phyloP scores from a whole-genome alignment of 2,329 filamentous ascomycete species.

The Epichloe festucae region DNA sequence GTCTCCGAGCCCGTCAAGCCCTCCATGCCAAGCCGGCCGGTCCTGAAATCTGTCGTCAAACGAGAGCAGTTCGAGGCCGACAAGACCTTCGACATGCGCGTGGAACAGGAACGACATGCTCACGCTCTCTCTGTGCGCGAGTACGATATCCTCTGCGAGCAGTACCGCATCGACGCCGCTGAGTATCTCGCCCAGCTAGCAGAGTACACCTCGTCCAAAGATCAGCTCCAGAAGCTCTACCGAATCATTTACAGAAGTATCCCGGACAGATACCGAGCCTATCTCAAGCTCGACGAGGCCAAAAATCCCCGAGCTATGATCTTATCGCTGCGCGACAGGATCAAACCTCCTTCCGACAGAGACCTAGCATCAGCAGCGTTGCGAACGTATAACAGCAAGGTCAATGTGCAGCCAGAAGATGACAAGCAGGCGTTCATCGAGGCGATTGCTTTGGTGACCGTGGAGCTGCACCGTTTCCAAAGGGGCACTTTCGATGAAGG shows the following conservation, averaged over 20 bases:
- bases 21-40: neutral
- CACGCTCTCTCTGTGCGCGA: constrained; percentile 3
- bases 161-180: constrained; percentile 5
- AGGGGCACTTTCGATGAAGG: constrained; percentile 2
- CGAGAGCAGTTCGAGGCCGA: constrained; percentile 3
- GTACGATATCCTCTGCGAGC: constrained; percentile 6
- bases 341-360: neutral
- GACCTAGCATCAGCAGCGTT: constrained; percentile 1
- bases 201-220: neutral
- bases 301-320: constrained; percentile 7
- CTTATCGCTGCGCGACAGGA: neutral
- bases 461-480: constrained; percentile 4
- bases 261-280: constrained; percentile 2
- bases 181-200: constrained; percentile 4
- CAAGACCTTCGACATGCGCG: constrained; percentile 2
- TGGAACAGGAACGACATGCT: constrained; percentile 3
- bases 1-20: constrained; percentile 3
- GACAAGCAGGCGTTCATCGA: constrained; percentile 5
- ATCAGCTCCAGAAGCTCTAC: constrained; percentile 5
- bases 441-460: constrained; percentile 3
- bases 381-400: neutral
- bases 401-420: constrained; percentile 1
- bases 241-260: constrained; percentile 5
- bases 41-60: neutral
- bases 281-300: constrained; percentile 5